Evolutionary conservation across 345 rosid species (phyloP), one percentile per base, ranked within the genome.

Genomic region (Arabidopsis suecica): DNA sequence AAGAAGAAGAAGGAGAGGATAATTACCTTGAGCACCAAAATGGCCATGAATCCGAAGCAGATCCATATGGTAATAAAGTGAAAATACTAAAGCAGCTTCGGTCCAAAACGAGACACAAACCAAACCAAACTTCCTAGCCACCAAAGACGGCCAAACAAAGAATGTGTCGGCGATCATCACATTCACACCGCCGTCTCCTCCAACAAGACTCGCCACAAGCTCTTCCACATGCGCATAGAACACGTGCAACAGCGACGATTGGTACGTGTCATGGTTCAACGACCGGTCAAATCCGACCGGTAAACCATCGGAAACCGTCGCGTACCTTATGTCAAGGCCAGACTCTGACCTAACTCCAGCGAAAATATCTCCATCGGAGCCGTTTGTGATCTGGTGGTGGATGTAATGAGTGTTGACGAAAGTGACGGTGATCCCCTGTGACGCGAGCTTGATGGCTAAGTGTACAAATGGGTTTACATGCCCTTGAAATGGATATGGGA

Each of bases 91-190:
- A 70, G 96, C 96, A 55, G 97, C 84, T 76, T 93, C 91, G 2
- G 95, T 90, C 97, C 98, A 93, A 70, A 86, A 89, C 1, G 98
- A 89, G 40, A 93, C 83, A 75, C 84, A 72, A 16, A 90, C 78
- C 74, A 89, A 82, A 5, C 88, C 82, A 22, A 82, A 84, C 75
- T 88, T 93, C 64, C 65, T 80, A 0, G 96, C 91, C 32, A 90
- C 77, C 81, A 76, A 66, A 1, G 93, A 86, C 13, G 95, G 85
- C 96, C 96, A 89, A 0, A 86, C 95, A 10, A 68, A 89, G 80
- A 88, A 90, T 1, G 95, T 88, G 57, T 93, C 97, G 0, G 86
- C 82, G 33, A 93, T 84, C 82, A 93, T 66, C 49, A 86, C 88
- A 63, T 71, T 82, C 7, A 85, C 81, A 47, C 68, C 79, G 11